These are phyloP conservation scores for Tripterygium wilfordii DNA, from an alignment of 177 flowering plant genomes.

Conservation along the genomic window DNA sequence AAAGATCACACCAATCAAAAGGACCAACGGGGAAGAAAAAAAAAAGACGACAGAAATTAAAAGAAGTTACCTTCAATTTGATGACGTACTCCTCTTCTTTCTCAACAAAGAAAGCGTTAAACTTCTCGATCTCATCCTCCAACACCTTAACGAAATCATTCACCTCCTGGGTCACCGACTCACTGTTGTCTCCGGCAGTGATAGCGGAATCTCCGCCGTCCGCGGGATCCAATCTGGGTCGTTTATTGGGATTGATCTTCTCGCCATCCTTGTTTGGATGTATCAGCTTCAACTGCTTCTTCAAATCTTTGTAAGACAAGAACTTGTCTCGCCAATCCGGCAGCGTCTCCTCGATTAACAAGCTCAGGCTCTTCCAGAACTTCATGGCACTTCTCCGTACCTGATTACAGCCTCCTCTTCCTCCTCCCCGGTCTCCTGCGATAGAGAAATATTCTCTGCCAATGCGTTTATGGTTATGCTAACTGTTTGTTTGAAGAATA, in stretches of 20 bases:
- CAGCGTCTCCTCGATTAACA: slow-evolving; percentile 39
- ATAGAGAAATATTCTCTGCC: too few relatives aligned
- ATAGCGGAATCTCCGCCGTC: too few relatives aligned
- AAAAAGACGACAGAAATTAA: too few relatives aligned
- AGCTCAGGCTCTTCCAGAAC: slow-evolving; percentile 43
- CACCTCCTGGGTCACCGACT: too few relatives aligned
- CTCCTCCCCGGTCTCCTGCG: not conserved
- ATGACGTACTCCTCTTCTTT: slow-evolving; percentile 59
- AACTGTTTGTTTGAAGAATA: too few relatives aligned
- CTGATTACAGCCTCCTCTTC: not conserved
- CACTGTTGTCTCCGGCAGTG: too few relatives aligned
- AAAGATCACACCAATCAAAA: too few relatives aligned
- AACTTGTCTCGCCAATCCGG: slow-evolving; percentile 63
- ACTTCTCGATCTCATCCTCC: slow-evolving; percentile 55
- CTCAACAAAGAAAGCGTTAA: slow-evolving; percentile 43
- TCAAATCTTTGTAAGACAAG: slow-evolving; percentile 51
- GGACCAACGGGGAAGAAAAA: too few relatives aligned
- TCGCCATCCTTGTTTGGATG: slow-evolving; percentile 17
- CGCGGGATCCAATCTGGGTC: slow-evolving; percentile 14
- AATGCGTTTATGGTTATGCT: too few relatives aligned
- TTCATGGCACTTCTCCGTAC: slow-evolving; percentile 24
- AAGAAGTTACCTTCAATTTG: slow-evolving; percentile 36
- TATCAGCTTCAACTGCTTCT: slow-evolving; percentile 39
- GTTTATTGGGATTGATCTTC: slow-evolving; percentile 10
- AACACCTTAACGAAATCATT: slow-evolving; percentile 17